These are phyloP conservation scores for Backusella australiensis DNA, from an alignment of 192 early-diverging fungal genomes.

Conservation along the genomic window DNA sequence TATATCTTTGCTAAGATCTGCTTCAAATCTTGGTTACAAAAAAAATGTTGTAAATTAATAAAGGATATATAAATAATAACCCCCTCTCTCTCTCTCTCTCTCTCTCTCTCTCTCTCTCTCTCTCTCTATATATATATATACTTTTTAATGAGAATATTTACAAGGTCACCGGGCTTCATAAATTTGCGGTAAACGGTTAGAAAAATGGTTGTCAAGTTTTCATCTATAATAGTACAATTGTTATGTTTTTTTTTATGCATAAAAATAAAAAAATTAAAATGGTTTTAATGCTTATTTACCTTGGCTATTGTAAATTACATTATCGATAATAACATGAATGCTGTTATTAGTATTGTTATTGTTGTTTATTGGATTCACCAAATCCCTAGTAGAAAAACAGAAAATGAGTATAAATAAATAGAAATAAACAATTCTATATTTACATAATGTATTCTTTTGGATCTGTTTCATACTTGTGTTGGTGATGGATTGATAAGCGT, in stretches of 20 bases:
- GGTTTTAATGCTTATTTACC: neutral
- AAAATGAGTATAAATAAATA: neutral
- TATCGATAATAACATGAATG: neutral
- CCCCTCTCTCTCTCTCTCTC: too few species aligned
- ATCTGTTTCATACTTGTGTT: neutral
- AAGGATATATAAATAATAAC: neutral
- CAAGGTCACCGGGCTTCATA: constrained; percentile 32
- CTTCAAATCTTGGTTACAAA: constrained; percentile 14
- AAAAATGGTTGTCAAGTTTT: constrained; percentile 30
- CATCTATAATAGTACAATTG: constrained; percentile 13
- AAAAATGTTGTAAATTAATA: neutral
- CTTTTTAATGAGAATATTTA: constrained; percentile 29
- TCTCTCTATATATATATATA: neutral
- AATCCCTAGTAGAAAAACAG: neutral
- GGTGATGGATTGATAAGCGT: neutral
- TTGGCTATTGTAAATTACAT: neutral
- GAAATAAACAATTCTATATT: neutral
- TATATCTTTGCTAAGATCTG: neutral
- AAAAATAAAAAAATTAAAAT: neutral
- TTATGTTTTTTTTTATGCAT: neutral
- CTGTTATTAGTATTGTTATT: neutral
- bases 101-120: too few species aligned
- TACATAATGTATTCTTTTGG: neutral
- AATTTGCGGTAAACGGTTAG: constrained; percentile 38
- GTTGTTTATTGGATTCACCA: constrained; percentile 5